Evolutionary conservation across 139 green algal genomes (phyloP), one percentile per base, ranked within the genome.

Genomic region (Haematococcus sp.): DNA sequence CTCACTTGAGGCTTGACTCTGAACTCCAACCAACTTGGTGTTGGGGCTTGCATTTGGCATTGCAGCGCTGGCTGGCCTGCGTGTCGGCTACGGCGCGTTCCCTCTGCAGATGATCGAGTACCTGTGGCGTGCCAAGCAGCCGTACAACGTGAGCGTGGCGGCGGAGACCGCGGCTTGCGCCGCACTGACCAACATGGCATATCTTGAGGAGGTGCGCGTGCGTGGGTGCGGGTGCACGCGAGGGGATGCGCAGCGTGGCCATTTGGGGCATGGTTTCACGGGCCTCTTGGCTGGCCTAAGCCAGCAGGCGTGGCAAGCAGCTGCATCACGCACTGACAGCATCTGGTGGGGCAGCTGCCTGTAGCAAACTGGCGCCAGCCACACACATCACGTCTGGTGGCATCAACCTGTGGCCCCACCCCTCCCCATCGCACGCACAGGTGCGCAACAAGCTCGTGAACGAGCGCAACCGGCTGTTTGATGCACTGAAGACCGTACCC

Each of bases 61-160:
- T 33, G 28, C 75, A 86, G 80, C 80, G 0, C 76, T 90, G 28
- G 85, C 85, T 30, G 87, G 88, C 35, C 56, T 92, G 67, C 72
- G 88, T 23, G 85, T 92, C 4, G 83, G 82, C 44, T 88, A 94
- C 59, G 83, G 87, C 33, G 77, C 86, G 16, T 96, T 97, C 81
- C 88, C 94, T 0, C 68, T 91, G 49, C 78, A 77, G 23, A 83
- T 97, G 78, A 90, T 96, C 4, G 71, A 93, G 56, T 98, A 94
- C 84, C 55, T 99, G 43, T 99, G 96, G 96, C 84, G 96, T 13
- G 93, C 94, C 51, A 98, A 98, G 86, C 95, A 99, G 84, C 96
- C 96, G 5, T 99, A 99, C 90, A 99, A 99, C 77, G 95, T 99
- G 40, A 96, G 89, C 1, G 96, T 96, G 1, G 94, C 92, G 25